Base-by-base conservation (phyloP, 257 asterid species). In the Primulina huaijiensis region DNA sequence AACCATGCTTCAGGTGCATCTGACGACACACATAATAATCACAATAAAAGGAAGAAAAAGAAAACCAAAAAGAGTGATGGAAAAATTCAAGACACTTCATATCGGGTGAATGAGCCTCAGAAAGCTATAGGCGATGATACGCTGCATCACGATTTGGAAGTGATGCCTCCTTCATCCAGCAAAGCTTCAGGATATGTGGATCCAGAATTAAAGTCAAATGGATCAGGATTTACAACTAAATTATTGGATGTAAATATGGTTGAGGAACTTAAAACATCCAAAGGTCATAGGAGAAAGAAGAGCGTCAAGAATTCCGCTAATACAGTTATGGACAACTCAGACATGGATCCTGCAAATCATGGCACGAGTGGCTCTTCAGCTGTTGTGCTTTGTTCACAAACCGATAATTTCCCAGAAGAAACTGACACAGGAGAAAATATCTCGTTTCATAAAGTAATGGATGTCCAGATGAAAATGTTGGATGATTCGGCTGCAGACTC, bases 11-110 rank as follows among this genome's bases (percentile, higher is more conserved):
- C 62, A 52, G 75, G 71, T 70, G 72, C 79, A 25, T 50, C 40
- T 4, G 80, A 70, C 68, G 71, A 71, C 65, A 77, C 70, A 67
- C 57, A 78, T 62, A 55, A 82, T 64, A 68, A 55, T 80, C 77
- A 78, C 65, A 75, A 7, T 29, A 79, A 75, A 80, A 71, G 61
- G 79, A 86, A 76, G 80, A 89, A 71, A 76, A 84, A 66, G 78
- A 80, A 67, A 79, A 25, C 25, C 52, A 70, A 38, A 79, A 76
- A 75, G 72, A 64, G 78, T 61, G 73, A 64, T 68, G 77, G 70
- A 37, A 57, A 72, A 56, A 56, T 72, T 53, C 83, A 65, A 78
- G 82, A 71, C 67, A 56, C 65, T 69, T 67, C 71, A 60, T 73
- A 59, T 12, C 6, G 38, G 52, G 77, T 71, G 71, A 84, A 64